Evolutionary conservation across 1,284 basidiomycete genomes (phyloP), one percentile per base, ranked within the genome.

Genomic region (Apiotrichum sp.): DNA sequence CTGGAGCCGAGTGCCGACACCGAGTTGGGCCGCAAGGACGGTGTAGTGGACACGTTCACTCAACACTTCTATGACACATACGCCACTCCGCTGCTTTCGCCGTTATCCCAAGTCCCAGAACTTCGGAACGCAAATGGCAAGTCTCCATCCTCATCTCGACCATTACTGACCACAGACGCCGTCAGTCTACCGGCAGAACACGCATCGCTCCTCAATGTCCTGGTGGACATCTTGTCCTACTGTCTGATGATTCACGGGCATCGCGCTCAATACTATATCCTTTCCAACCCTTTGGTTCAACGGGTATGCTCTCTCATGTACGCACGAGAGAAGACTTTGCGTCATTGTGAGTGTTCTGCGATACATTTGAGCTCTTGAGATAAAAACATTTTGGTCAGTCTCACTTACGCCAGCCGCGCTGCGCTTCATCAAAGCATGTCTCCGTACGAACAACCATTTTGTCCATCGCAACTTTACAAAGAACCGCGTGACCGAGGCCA

Each of bases 151-250:
- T 22, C 22, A 22, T 22, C 22, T 22, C 22, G 22, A 22, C 22
- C 22, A 22, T 22, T 2, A 5, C 49, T 56, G 22, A 56, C 46
- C 5, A 13, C 34, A 50, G 51, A 33, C 29, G 41, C 38, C 14
- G 40, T 32, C 4, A 33, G 4, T 3, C 49, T 61, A 33, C 47
- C 46, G 2, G 10, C 29, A 39, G 45, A 55, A 6, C 43, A 39
- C 4, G 83, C 84, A 42, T 86, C 89, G 65, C 83, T 90, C 63
- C 85, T 85, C 69, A 82, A 89, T 61, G 87, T 87, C 72, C 81
- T 93, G 51, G 90, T 89, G 76, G 96, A 98, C 72, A 80, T 98
- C 61, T 79, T 98, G 57, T 89, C 89, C 73, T 91, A 86, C 77
- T 92, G 93, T 77, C 82, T 89, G 54, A 78, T 83, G 51, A 88